phyloP scores from a whole-genome alignment of 2,329 filamentous ascomycete species.

The Pseudogymnoascus sp. region DNA sequence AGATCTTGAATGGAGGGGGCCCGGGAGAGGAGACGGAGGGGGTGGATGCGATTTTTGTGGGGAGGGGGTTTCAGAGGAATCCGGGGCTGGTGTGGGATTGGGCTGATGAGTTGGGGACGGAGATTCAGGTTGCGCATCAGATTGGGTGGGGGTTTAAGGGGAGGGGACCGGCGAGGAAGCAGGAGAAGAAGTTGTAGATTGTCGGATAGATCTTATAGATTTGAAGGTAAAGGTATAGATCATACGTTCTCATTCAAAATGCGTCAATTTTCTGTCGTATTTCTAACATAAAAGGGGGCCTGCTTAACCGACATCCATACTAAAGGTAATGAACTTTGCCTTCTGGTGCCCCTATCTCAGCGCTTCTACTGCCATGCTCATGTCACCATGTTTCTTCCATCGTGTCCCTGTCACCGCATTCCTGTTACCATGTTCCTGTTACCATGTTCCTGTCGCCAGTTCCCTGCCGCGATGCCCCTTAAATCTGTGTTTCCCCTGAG shows the following conservation, averaged over 20 bases:
- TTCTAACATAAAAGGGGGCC: no score
- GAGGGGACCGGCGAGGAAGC: slow-evolving; percentile 18
- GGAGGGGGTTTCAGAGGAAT: slow-evolving; percentile 50
- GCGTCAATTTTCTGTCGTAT: no score
- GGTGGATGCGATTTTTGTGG: slow-evolving; percentile 42
- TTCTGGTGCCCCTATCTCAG: no score
- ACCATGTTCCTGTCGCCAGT: neutral
- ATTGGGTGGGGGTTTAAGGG: slow-evolving; percentile 48
- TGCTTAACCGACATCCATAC: no score
- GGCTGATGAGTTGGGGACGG: slow-evolving; percentile 43
- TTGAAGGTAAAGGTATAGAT: neutral
- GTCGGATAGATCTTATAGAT: neutral
- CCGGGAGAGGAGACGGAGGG: slow-evolving; percentile 31
- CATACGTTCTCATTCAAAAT: neutral
- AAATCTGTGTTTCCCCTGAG: no score
- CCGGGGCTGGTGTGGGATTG: slow-evolving; percentile 47
- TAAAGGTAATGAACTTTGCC: no score
- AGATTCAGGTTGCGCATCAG: slow-evolving; percentile 42
- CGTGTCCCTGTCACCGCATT: neutral
- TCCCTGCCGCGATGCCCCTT: no score
- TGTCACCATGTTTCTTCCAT: no score
- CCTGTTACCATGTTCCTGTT: neutral
- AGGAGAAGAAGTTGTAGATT: neutral
- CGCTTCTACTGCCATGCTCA: no score
- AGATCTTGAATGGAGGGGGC: slow-evolving; percentile 35